Percentiles rank a stretch among this genome's conserved stretches.
Evolutionary conservation across 257 asterid species (phyloP).

Genomic region (Solanum medicagineum): DNA sequence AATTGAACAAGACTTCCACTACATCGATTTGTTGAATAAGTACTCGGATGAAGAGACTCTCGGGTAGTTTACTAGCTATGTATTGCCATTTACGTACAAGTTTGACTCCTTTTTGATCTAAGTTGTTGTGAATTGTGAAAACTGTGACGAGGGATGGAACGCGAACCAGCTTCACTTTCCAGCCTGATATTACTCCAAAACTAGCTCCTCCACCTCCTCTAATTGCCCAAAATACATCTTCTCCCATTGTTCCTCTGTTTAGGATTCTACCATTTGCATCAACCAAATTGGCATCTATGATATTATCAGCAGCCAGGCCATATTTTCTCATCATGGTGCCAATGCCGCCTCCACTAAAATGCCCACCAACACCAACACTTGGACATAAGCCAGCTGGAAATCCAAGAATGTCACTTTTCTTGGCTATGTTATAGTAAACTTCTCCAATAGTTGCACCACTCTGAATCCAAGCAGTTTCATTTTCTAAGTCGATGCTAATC

Average conservation of each 20-base stretch:
- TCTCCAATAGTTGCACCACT: not conserved
- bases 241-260: too few species aligned
- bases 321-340: too few species aligned
- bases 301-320: too few species aligned
- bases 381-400: slow-evolving; percentile 15
- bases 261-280: too few species aligned
- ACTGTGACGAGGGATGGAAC: slow-evolving; percentile 6
- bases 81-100: slow-evolving; percentile 11
- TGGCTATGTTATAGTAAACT: slow-evolving; percentile 7
- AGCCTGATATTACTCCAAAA: slow-evolving; percentile 5
- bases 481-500: too few species aligned
- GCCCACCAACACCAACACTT: not conserved
- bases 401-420: slow-evolving; percentile 2
- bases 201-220: too few species aligned
- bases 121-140: slow-evolving; percentile 1
- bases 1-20: too few species aligned
- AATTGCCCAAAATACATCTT: too few species aligned
- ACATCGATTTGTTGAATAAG: too few species aligned
- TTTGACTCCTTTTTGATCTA: not conserved
- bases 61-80: slow-evolving; percentile 1
- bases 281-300: too few species aligned
- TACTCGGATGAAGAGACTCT: not conserved
- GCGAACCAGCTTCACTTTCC: slow-evolving; percentile 14
- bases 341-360: too few species aligned
- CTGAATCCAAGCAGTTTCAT: slow-evolving; percentile 17